Evolutionary conservation across 1,139 yeast species (phyloP).

Genomic region (Petasospora rhodanensis): DNA sequence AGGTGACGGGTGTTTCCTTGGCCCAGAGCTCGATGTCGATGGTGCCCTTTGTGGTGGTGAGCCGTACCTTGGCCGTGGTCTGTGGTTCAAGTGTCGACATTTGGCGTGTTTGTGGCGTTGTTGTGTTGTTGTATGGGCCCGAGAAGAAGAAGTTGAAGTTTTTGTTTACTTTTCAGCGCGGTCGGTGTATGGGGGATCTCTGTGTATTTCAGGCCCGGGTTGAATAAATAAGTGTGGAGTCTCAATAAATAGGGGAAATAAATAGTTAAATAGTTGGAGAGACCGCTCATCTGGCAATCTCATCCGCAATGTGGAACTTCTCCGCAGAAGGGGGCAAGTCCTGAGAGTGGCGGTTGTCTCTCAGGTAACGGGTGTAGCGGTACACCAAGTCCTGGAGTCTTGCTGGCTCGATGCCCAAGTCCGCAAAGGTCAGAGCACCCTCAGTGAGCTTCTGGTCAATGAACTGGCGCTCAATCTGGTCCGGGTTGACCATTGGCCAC

Average conservation of each 20-base stretch:
- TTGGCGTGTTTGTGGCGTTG: too few species aligned
- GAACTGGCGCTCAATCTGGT: slow-evolving; percentile 72
- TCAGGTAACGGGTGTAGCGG: slow-evolving; percentile 37
- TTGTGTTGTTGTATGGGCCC: neutral
- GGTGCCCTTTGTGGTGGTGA: slow-evolving; percentile 57
- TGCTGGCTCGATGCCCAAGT: slow-evolving; percentile 70
- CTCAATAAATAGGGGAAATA: neutral
- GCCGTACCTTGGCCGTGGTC: slow-evolving; percentile 55
- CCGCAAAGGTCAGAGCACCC: slow-evolving; percentile 60
- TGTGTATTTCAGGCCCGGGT: neutral
- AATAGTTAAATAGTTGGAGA: too few species aligned
- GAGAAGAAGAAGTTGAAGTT: too few species aligned
- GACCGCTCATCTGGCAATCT: too few species aligned
- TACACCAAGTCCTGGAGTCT: slow-evolving; percentile 66
- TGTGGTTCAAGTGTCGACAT: slow-evolving; percentile 43
- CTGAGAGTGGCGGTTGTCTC: slow-evolving; percentile 26
- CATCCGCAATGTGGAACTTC: slow-evolving; percentile 13
- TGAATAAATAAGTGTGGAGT: slow-evolving; percentile 1
- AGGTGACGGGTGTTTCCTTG: slow-evolving; percentile 55
- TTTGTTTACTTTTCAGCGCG: too few species aligned
- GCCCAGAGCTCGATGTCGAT: slow-evolving; percentile 68
- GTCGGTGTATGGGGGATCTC: too few species aligned
- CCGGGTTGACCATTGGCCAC: slow-evolving; percentile 71
- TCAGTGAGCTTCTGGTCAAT: slow-evolving; percentile 63
- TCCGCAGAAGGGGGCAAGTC: slow-evolving; percentile 27